A percentile compares a stretch with the other conserved stretches of the same genome.
Evolutionary conservation across 2,329 filamentous ascomycete species (phyloP).

Genomic region (Verticillium nonalfalfae): DNA sequence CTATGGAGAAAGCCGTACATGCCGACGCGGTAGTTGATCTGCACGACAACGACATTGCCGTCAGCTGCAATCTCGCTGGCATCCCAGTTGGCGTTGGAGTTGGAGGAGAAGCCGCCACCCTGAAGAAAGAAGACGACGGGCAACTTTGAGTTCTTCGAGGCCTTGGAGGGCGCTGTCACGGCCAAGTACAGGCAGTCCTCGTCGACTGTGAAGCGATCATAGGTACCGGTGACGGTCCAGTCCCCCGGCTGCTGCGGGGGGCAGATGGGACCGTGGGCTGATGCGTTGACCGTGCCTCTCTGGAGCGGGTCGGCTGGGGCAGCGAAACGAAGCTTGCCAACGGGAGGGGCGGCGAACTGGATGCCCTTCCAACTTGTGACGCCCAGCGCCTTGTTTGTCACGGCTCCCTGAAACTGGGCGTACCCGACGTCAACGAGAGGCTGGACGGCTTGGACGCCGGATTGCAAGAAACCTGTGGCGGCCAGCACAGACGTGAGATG

Average conservation of each 20-base stretch:
- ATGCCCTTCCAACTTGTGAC: conserved; percentile 70
- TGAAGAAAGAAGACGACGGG: conserved; percentile 58
- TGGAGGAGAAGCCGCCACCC: conserved; percentile 53
- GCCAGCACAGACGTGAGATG: conserved; percentile 1
- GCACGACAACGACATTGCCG: conserved; percentile 60
- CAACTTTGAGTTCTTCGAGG: conserved; percentile 40
- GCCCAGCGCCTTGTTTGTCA: conserved; percentile 33
- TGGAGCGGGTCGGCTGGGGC: conserved; percentile 51
- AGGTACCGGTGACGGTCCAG: conserved; percentile 7
- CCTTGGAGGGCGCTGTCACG: conserved; percentile 52
- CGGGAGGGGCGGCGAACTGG: conserved; percentile 64
- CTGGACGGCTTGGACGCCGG: conserved; percentile 13
- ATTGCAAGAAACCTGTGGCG: neutral
- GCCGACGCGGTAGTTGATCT: conserved; percentile 72
- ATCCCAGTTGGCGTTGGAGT: conserved; percentile 47
- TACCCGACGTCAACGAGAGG: conserved; percentile 57
- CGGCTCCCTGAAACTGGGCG: conserved; percentile 53
- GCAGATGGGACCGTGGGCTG: conserved; percentile 19
- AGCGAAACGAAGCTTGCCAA: conserved; percentile 59
- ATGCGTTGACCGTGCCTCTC: conserved; percentile 42
- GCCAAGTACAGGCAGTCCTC: conserved; percentile 69
- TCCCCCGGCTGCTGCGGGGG: conserved; percentile 19
- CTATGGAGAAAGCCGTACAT: conserved; percentile 61
- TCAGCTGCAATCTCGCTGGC: conserved; percentile 55
- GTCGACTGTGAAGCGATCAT: conserved; percentile 20